These are phyloP conservation scores for Cyberlindnera mycetangii DNA, from an alignment of 805 yeast species.

Conservation along the genomic window DNA sequence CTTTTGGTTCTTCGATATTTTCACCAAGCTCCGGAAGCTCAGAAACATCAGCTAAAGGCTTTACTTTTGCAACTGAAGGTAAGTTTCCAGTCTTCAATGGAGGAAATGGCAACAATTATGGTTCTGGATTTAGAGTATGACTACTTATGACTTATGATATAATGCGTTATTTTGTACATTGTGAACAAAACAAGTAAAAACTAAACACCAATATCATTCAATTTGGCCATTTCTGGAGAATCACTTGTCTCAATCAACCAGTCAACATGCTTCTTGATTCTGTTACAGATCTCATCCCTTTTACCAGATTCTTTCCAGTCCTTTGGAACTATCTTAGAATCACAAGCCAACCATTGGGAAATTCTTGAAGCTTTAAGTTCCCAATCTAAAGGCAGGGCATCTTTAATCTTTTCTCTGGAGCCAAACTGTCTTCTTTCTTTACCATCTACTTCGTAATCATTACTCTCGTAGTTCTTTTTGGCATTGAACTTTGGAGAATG, in stretches of 20 bases:
- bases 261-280: constrained; percentile 27
- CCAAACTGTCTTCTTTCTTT: constrained; percentile 30
- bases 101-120: too few species aligned
- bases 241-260: constrained; percentile 29
- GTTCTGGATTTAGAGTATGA: too few species aligned
- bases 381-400: constrained; percentile 25
- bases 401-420: constrained; percentile 25
- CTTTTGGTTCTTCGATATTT: too few species aligned
- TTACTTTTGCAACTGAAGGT: too few species aligned
- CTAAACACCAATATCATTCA: constrained; percentile 24
- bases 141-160: too few species aligned
- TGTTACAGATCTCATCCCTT: constrained; percentile 22
- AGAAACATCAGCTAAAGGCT: too few species aligned
- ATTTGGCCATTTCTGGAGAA: constrained; percentile 26
- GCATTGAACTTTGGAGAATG: constrained; percentile 31
- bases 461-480: constrained; percentile 17
- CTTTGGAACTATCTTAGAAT: constrained; percentile 25
- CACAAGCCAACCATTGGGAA: constrained; percentile 30
- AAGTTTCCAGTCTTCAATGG: too few species aligned
- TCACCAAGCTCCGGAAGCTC: too few species aligned
- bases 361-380: constrained; percentile 27
- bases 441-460: constrained; percentile 26
- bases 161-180: too few species aligned
- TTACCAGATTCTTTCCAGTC: constrained; percentile 27
- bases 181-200: background rate